A percentile compares a stretch with the other conserved stretches of the same genome.
phyloP scores from a whole-genome alignment of 2,329 filamentous ascomycete genomes.

The Fusarium devonianum region DNA sequence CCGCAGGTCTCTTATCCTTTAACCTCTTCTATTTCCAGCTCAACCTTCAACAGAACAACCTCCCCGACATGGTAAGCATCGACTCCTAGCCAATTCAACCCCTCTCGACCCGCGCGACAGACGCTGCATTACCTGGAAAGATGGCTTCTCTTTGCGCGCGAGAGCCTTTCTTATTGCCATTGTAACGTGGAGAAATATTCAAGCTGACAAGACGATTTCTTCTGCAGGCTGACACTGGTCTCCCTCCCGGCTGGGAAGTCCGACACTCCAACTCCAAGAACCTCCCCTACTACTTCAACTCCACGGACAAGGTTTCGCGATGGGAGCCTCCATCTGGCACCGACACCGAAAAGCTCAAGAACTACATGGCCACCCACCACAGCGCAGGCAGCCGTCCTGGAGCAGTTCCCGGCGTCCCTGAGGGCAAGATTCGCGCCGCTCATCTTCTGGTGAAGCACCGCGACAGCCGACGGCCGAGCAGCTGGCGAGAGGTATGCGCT shows the following conservation, averaged over 20 bases:
- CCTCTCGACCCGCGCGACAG: background rate
- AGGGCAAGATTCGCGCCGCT: conserved; percentile 90
- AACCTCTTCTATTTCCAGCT: no score
- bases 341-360: conserved; percentile 90
- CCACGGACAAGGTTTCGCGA: conserved; percentile 82
- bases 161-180: no score
- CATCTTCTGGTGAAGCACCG: conserved; percentile 95
- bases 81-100: no score
- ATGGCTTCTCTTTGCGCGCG: no score
- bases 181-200: no score
- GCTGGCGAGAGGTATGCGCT: conserved; percentile 78
- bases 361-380: conserved; percentile 91
- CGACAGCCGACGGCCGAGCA: conserved; percentile 85
- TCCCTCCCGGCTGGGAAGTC: conserved; percentile 91
- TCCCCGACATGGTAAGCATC: conserved; percentile 27
- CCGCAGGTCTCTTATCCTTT: no score
- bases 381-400: conserved; percentile 58
- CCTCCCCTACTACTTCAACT: conserved; percentile 98
- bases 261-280: conserved; percentile 98
- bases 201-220: conserved; percentile 11
- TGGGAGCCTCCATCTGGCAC: conserved; percentile 93
- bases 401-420: conserved; percentile 54
- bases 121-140: no score
- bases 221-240: conserved; percentile 75
- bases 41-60: no score